Base-by-base conservation (phyloP, 2,329 filamentous ascomycete genomes). In the Sporothrix dimorphospora region DNA sequence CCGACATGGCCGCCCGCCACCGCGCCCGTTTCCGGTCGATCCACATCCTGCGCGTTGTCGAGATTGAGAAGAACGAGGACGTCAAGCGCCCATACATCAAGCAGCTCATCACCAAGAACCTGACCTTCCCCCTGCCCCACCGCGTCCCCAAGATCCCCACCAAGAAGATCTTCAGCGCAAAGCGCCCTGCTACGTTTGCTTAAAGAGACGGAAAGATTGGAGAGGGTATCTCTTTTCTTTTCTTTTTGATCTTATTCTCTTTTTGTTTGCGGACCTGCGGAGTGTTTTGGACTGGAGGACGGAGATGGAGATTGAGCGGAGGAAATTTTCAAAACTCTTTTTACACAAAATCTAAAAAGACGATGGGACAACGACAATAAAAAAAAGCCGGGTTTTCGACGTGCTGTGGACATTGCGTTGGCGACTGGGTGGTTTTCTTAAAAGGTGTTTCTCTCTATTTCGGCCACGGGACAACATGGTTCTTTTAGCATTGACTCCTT, bases 1-100 rank as follows among this genome's bases (percentile, higher is more conserved):
- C 96, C 87, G 96, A 99, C 89, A 98, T 99, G 96, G 94, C 96
- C 80, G 95, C 97, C 85, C 94, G 96, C 85, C 96, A 99, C 91
- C 94, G 93, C 83, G 92, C 96, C 82, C 93, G 96, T 82, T 99
- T 99, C 90, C 91, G 96, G 87, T 97, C 93, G 79, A 96, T 99
- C 84, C 94, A 73, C 70, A 95, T 99, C 85, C 93, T 99, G 84
- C 97, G 97, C 86, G 95, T 99, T 80, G 92, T 97, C 81, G 96
- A 99, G 88, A 85, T 99, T 82, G 92, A 97, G 89, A 97, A 97
- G 91, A 88, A 86, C 81, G 93, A 94, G 79, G 94, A 96, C 83
- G 88, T 99, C 88, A 96, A 95, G 89, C 94, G 96, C 85, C 95
- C 96, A 78, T 99, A 99, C 91, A 97, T 99, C 89, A 97, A 94